Percentiles rank a stretch among this genome's conserved stretches.
Evolutionary conservation across 164 flowering plant species (phyloP).

Genomic region (Taxillus chinensis): DNA sequence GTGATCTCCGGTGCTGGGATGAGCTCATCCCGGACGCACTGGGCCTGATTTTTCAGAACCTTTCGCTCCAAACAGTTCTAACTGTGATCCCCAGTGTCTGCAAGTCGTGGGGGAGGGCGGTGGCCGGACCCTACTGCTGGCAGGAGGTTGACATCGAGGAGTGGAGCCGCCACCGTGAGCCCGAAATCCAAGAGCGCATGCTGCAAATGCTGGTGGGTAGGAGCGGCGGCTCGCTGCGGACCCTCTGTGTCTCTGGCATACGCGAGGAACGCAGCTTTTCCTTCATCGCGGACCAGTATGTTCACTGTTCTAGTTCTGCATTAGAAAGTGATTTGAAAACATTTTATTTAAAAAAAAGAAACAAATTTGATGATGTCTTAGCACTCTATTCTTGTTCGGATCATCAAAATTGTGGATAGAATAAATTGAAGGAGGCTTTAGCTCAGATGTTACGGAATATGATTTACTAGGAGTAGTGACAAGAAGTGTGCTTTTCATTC

Average conservation of each 20-base stretch:
- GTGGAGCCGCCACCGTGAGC: conserved; percentile 41
- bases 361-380: too few relatives aligned
- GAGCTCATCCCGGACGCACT: conserved; percentile 74
- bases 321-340: neutral
- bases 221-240: conserved; percentile 53
- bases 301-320: neutral
- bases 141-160: conserved; percentile 85
- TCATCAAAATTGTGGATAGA: too few relatives aligned
- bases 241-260: conserved; percentile 42
- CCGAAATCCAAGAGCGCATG: conserved; percentile 43
- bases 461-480: too few relatives aligned
- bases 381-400: too few relatives aligned
- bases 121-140: conserved; percentile 88
- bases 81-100: conserved; percentile 81
- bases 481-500: too few relatives aligned
- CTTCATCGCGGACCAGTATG: conserved; percentile 69
- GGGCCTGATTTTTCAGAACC: conserved; percentile 62
- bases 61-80: conserved; percentile 54
- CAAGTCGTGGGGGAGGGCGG: conserved; percentile 70
- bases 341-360: too few relatives aligned
- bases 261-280: conserved; percentile 25
- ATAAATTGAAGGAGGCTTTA: too few relatives aligned
- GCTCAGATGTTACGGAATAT: too few relatives aligned
- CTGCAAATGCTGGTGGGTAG: conserved; percentile 45
- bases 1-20: conserved; percentile 55